Base-by-base conservation (phyloP, 208 protist genomes). In the Crithidia brevicula region DNA sequence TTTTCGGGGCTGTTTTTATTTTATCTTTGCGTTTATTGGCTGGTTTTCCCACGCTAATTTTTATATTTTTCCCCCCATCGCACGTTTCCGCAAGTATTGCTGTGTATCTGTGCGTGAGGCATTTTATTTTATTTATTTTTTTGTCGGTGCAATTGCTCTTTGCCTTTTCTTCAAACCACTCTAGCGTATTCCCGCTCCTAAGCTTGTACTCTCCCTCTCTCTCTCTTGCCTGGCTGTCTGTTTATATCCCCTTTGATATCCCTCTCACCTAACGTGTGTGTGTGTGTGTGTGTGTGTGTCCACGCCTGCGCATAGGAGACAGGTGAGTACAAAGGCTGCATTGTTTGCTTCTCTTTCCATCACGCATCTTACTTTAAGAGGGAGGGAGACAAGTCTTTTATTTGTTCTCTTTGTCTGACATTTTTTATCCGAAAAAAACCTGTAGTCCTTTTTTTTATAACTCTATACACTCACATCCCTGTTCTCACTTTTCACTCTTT, bases 41-140 rank as follows among this genome's bases (percentile, higher is more conserved):
- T 40, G 18, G 16, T 50, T 6, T 40, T 58, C 18, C 43, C 36
- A 16, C 36, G 36, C 25, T 53, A 23, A 53, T 45, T 1, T 16
- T 52, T 53, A n/a, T 51, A 1, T 51, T 71, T 53, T 62, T 71
- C 18, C 16, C 15, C 45, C 20, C 18, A 4, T 60, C 25, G 40
- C 22, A 9, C 43, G 4, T 72, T 10, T 58, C 23, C 11, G 18
- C 34, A 2, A 11, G 20, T 57, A 36, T 47, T 18, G 30, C 30
- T 58, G 23, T 54, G 0, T 57, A 5, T 40, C 36, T 40, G 36
- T 13, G 15, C 8, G 8, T 13, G 36, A 40, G 10, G 8, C 36
- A 7, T 18, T 22, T 57, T 1, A 5, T 8, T 67, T 5, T 36
- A 43, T 13, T 28, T 30, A 16, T 52, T 31, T 42, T 18, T 38